Evolutionary conservation across 2,329 filamentous ascomycete genomes (phyloP), one percentile per base, ranked within the genome.

Genomic region (Whalleya microplaca): DNA sequence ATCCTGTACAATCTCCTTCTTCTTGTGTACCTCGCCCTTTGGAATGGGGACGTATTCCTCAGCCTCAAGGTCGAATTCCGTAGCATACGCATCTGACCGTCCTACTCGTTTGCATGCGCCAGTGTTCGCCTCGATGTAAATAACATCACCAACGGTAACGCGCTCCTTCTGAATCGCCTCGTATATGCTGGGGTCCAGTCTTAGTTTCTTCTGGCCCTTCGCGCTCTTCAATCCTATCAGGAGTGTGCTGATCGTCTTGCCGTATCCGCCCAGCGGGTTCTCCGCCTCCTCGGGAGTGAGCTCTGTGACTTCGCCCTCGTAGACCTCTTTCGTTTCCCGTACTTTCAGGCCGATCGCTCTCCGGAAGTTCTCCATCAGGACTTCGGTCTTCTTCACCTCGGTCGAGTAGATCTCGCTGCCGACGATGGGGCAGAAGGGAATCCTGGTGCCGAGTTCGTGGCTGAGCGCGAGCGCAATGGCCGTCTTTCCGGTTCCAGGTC

Each of bases 1-100:
- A 70, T 99, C 95, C 75, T 99, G 95, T 37, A 99, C 95, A 66
- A 99, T 96, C 78, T 99, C 95, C 82, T 99, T 99, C 86, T 97
- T 98, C 85, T 99, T 99, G 81, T 98, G 95, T 51, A 99, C 95
- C 71, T 99, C 95, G 56, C 95, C 95, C 80, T 99, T 99, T 55
- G 95, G 95, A 62, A 99, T 96, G 5, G 95, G 95, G 64, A 99
- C 95, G 74, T 99, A 99, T 77, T 99, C 95, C 77, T 99, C 95
- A 2, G 95, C 95, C 79, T 99, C 95, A 48, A 99, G 86, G 73
- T 99, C 95, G 73, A 99, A 99, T 74, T 99, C 95, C 49, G 95
- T 99, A 23, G 93, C 94, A 74, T 98, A 98, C 23, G 95, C 95
- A 73, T 99, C 95, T 45, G 92, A 96, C 70, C 95, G 85, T 49